A percentile compares a stretch with the other conserved stretches of the same genome.
phyloP scores from a whole-genome alignment of 2,329 filamentous ascomycete species.

The Diaporthe ilicicola region DNA sequence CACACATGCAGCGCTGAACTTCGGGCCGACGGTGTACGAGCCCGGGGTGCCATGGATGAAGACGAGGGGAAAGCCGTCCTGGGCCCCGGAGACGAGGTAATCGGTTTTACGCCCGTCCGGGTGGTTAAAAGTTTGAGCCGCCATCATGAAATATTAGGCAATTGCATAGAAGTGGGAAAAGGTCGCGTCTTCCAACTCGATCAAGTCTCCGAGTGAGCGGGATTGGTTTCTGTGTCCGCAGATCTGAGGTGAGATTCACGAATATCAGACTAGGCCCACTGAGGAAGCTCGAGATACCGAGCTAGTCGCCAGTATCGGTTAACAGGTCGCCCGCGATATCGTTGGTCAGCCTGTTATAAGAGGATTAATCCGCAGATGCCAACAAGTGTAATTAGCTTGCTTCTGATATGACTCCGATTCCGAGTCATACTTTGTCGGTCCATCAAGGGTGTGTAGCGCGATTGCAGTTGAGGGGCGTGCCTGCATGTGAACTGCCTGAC shows the following conservation, averaged over 20 bases:
- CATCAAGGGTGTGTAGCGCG: neutral
- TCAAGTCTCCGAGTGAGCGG: neutral
- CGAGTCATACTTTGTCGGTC: neutral
- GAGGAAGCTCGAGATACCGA: neutral
- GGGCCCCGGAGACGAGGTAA: constrained; percentile 26
- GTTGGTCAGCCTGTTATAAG: neutral
- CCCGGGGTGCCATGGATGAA: constrained; percentile 29
- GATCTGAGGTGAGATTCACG: constrained; percentile 2
- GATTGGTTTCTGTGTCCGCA: neutral
- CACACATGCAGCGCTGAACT: constrained; percentile 13
- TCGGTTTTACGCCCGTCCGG: constrained; percentile 31
- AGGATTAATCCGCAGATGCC: neutral
- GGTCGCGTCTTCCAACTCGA: neutral
- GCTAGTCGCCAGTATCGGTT: neutral
- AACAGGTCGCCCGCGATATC: neutral
- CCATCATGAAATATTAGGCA: neutral
- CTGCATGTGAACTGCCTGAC: too few relatives aligned
- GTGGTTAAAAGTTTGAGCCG: constrained; percentile 12
- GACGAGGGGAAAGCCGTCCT: constrained; percentile 25
- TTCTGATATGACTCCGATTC: neutral
- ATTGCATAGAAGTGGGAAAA: neutral
- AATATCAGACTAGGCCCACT: neutral
- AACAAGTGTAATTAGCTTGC: neutral
- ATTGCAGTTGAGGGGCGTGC: too few relatives aligned
- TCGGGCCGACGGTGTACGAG: constrained; percentile 14